Evolutionary conservation across 192 early-diverging fungal genomes (phyloP), one percentile per base, ranked within the genome.

Genomic region (Backusella psychrophila): DNA sequence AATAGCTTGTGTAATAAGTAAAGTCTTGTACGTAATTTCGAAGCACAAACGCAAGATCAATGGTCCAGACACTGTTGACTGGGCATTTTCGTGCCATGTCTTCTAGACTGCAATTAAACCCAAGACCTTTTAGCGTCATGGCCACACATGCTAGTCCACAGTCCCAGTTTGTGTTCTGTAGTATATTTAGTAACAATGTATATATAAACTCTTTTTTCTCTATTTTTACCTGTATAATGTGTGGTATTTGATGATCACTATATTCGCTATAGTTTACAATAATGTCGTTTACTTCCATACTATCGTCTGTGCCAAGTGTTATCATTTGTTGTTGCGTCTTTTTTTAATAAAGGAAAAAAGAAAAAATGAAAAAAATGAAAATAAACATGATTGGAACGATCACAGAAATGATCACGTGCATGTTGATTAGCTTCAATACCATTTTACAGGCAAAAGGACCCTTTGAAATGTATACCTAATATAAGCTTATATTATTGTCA

Each of bases 1-100:
- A 87, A 77, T 91, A 94, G 63, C 90, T 90, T 8, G 96, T 97
- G 81, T 97, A 97, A 78, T 94, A 96, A 1, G 95, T 96, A 81
- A 97, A 97, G 85, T 97, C 95, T 5, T 89, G 84, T 66, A 91
- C 84, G 81, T 89, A 93, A 44, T 89, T 86, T 68, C 87, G 83
- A 35, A 97, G 82, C 21, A 96, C 73, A 73, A 92, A 94, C 0
- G 90, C 95, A 71, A 97, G 81, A 82, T 97, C 94, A 49, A 97
- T 95, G 8, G 96, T 96, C 96, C 96, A 97, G 1, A 95, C 83
- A 3, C 92, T 92, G n/a, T 89, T 85, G 33, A 84, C 82, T 38
- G 84, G 76, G 34, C 86, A 89, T 52, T 91, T 87, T 34, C 84
- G 72, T 9, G 82, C 76, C 34, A 95, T 83, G 66, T 90, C 87